Base-by-base conservation (phyloP, 306 rosid genomes). In the Cucurbita argyrosperma region DNA sequence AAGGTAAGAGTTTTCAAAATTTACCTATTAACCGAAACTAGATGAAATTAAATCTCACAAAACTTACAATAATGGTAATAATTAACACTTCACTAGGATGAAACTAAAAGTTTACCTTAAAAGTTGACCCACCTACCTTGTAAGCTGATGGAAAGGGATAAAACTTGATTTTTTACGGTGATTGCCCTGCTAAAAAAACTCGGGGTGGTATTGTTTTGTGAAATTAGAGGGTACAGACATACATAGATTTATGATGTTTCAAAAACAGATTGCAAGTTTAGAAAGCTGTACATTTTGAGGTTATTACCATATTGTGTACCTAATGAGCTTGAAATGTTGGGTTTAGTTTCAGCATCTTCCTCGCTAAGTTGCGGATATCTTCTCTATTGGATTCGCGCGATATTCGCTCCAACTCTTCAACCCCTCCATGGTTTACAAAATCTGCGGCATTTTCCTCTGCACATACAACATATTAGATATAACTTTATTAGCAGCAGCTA, bases 281-380 rank as follows among this genome's bases (percentile, higher is more conserved):
- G 21, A 68, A 47, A 26, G 43, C 74, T 50, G 46, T 70, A 70
- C 74, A 70, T 70, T 13, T 70, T 70, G 56, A 51, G 15, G 19
- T 51, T 51, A 18, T 5, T 50, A 13, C 66, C 35, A 30, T 30
- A 30, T 38, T 47, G 11, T 76, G 35, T 37, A 13, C 54, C n/a
- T 50, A 50, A 50, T 84, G 79, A 52, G 72, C 75, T 19, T 72
- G 76, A 76, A 88, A 82, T 37, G 74, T 61, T 0, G 86, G 72
- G 53, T 78, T 88, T 51, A 72, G 72, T 76, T 80, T 77, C 78
- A 88, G 74, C 8, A 70, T 83, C 80, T 80, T 83, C 79, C 83
- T 83, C 52, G 90, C 93, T 12, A 86, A 75, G 78, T 79, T 88
- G 52, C 87, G 88, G 43, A 88, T 83, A 74, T 88, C 93, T 45